phyloP scores from a whole-genome alignment of 305 asterid species.

The Fraxinus nigra region DNA sequence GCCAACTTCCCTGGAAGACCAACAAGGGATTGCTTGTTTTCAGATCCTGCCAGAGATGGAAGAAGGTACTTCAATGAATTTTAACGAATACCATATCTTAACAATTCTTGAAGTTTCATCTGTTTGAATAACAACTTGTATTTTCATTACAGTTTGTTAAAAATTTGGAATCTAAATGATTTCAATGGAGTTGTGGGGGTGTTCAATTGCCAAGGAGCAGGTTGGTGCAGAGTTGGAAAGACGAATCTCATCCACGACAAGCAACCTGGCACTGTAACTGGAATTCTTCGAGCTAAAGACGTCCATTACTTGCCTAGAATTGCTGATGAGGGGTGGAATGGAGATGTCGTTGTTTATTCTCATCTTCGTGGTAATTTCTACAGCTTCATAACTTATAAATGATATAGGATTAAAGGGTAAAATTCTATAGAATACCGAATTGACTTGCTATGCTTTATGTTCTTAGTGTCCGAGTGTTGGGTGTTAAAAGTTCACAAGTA shows the following conservation, averaged over 20 bases:
- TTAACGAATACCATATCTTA: background rate
- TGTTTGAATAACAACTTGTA: constrained; percentile 10
- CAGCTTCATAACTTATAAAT: background rate
- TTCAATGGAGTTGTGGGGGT: constrained; percentile 72
- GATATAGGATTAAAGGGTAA: background rate
- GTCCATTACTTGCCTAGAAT: constrained; percentile 67
- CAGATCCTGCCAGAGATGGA: constrained; percentile 96
- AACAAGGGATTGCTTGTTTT: constrained; percentile 82
- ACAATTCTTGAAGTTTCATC: background rate
- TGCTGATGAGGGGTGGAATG: constrained; percentile 58
- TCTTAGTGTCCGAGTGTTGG: background rate
- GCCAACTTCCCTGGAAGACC: constrained; percentile 96
- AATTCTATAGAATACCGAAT: background rate
- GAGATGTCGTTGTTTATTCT: constrained; percentile 60
- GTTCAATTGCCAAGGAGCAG: constrained; percentile 96
- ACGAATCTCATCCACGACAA: constrained; percentile 72
- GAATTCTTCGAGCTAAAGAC: constrained; percentile 63
- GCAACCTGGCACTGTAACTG: constrained; percentile 66
- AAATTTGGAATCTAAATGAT: constrained; percentile 83
- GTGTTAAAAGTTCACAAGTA: background rate
- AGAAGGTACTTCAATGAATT: constrained; percentile 35
- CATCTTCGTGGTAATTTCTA: constrained; percentile 55
- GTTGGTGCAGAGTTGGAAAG: constrained; percentile 76
- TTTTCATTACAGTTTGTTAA: constrained; percentile 52
- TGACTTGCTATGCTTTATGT: background rate